phyloP scores from a whole-genome alignment of 169 alveolate genomes.

The Cyclospora cayetanensis region DNA sequence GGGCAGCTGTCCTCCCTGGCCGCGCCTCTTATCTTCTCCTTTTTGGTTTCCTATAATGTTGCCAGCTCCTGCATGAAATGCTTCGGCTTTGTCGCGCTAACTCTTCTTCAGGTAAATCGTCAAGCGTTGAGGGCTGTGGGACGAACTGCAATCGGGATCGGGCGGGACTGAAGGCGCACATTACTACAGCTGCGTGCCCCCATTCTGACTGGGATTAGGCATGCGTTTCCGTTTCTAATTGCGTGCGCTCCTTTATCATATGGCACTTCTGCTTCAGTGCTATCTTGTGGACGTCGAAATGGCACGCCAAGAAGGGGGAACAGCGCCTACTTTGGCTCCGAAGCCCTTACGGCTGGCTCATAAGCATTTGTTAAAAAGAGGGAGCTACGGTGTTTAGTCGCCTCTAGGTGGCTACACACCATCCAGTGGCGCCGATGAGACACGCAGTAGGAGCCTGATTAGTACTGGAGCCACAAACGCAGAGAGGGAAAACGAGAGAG shows the following conservation, averaged over 20 bases:
- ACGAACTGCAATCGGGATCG: not conserved
- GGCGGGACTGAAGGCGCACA: too few relatives aligned
- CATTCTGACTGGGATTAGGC: too few relatives aligned
- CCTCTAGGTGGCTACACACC: too few relatives aligned
- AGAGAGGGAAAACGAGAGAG: too few relatives aligned
- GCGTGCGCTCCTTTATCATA: too few relatives aligned
- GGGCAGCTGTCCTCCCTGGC: constrained; percentile 29
- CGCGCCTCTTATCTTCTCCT: not conserved
- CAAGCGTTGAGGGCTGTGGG: not conserved
- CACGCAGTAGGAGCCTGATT: too few relatives aligned
- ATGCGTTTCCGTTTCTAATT: too few relatives aligned
- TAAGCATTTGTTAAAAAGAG: not conserved
- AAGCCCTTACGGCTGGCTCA: not conserved
- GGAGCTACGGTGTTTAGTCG: too few relatives aligned
- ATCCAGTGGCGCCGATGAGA: too few relatives aligned
- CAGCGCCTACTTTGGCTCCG: not conserved
- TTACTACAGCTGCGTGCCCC: too few relatives aligned
- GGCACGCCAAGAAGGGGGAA: not conserved
- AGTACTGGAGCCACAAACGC: too few relatives aligned
- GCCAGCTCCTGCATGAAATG: constrained; percentile 28
- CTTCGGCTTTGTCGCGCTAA: constrained; percentile 28
- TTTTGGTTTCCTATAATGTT: constrained; percentile 19
- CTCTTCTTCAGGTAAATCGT: constrained; percentile 32
- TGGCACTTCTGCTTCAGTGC: not conserved
- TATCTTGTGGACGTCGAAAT: not conserved